phyloP scores from a whole-genome alignment of 2,329 filamentous ascomycete genomes.

The Orbilia brochopaga region DNA sequence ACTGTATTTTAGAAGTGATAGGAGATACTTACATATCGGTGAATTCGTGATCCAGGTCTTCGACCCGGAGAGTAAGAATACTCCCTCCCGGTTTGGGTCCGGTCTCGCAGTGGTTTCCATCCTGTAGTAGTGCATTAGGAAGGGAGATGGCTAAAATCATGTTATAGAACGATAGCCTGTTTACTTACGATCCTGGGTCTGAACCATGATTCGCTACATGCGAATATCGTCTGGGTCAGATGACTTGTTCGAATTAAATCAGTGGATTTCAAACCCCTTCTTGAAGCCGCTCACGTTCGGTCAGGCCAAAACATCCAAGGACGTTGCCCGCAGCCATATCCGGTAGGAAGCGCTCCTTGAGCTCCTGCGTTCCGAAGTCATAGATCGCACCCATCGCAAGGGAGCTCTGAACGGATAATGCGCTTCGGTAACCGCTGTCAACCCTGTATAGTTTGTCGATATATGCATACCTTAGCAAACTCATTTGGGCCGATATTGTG shows the following conservation, averaged over 20 bases:
- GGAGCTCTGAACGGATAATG: slow-evolving; percentile 91
- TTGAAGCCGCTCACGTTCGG: slow-evolving; percentile 65
- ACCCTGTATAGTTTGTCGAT: slow-evolving; percentile 63
- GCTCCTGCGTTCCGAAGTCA: slow-evolving; percentile 83
- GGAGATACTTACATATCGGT: slow-evolving; percentile 67
- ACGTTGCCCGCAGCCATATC: slow-evolving; percentile 81
- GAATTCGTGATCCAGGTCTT: slow-evolving; percentile 98
- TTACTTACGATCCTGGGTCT: slow-evolving; percentile 72
- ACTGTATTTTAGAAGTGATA: no score
- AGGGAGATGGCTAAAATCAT: not conserved
- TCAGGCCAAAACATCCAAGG: slow-evolving; percentile 84
- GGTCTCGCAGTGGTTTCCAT: slow-evolving; percentile 88
- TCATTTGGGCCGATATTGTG: not conserved
- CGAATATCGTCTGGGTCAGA: not conserved
- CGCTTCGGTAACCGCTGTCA: slow-evolving; percentile 88
- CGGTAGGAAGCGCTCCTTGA: slow-evolving; percentile 83
- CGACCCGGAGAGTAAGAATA: slow-evolving; percentile 76
- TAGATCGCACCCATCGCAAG: slow-evolving; percentile 92
- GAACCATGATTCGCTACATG: slow-evolving; percentile 77
- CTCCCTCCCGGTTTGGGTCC: slow-evolving; percentile 82
- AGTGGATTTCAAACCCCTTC: not conserved
- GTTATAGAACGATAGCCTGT: not conserved
- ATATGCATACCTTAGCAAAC: slow-evolving; percentile 12
- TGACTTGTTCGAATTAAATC: no score
- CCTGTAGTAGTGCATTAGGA: slow-evolving; percentile 29